Conservation (phyloP, 768 basidiomycete genomes). For the Baorangia bicolor region DNA sequence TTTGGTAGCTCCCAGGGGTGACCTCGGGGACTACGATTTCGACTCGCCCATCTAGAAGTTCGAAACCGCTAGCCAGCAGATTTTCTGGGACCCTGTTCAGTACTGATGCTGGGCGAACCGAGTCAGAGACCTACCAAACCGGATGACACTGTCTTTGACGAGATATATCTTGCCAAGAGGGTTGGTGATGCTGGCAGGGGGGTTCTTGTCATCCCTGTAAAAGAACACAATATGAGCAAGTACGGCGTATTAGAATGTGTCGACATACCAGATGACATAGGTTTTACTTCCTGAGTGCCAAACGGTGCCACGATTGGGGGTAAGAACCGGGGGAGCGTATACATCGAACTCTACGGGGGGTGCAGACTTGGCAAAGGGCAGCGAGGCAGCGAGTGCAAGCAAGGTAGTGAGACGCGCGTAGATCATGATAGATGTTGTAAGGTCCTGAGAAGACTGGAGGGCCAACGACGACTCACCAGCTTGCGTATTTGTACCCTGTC, state of each 20-base stretch:
- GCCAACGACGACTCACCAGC: neutral
- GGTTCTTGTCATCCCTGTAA: conserved; percentile 30
- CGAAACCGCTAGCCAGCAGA: conserved; percentile 27
- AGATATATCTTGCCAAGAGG: conserved; percentile 28
- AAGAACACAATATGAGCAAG: neutral
- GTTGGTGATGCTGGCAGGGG: conserved; percentile 36
- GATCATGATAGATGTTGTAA: conserved; percentile 1
- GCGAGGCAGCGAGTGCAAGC: conserved; percentile 9
- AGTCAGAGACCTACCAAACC: conserved; percentile 22
- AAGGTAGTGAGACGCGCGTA: neutral
- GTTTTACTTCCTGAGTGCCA: conserved; percentile 19
- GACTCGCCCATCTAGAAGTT: conserved; percentile 28
- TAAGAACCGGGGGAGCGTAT: conserved; percentile 24
- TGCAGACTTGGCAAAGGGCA: conserved; percentile 7
- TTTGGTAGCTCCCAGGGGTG: conserved; percentile 29
- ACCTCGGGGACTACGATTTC: conserved; percentile 32
- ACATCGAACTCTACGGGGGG: conserved; percentile 26
- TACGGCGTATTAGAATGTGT: neutral
- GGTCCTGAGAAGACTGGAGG: neutral
- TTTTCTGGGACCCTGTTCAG: conserved; percentile 19
- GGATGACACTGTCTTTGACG: conserved; percentile 19
- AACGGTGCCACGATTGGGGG: conserved; percentile 21
- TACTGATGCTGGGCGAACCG: neutral
- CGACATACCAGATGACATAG: conserved; percentile 32
- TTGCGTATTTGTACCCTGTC: conserved; percentile 6